Percentiles rank a stretch among this genome's conserved stretches.
These are phyloP conservation scores for Nothophytophthora sp. DNA, from an alignment of 352 stramenopile genomes.

Conservation along the genomic window DNA sequence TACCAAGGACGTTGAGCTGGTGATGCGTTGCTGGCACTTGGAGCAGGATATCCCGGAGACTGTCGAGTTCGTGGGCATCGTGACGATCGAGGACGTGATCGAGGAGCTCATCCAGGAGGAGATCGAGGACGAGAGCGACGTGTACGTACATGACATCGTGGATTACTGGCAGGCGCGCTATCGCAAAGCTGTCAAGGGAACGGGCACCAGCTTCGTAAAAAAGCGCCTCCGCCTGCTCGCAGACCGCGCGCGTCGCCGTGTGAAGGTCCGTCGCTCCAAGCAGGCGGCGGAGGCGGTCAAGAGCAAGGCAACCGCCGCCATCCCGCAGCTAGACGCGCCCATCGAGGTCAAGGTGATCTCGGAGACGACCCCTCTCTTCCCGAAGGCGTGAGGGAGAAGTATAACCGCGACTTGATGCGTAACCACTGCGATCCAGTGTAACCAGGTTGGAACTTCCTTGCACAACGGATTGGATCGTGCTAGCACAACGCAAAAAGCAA, in stretches of 20 bases:
- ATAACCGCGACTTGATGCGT: neutral
- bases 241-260: conserved; percentile 37
- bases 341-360: conserved; percentile 52
- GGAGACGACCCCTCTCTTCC: conserved; percentile 53
- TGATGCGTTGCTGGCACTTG: conserved; percentile 60
- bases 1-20: conserved; percentile 45
- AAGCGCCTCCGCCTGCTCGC: conserved; percentile 40
- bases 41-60: conserved; percentile 37
- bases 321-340: conserved; percentile 22
- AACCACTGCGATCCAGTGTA: too few relatives aligned
- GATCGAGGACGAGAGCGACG: conserved; percentile 91
- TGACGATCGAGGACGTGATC: conserved; percentile 94
- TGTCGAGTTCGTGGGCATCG: conserved; percentile 85
- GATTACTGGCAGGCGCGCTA: conserved; percentile 54
- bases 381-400: neutral
- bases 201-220: conserved; percentile 39
- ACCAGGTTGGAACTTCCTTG: too few relatives aligned
- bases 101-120: conserved; percentile 92
- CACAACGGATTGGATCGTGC: too few relatives aligned
- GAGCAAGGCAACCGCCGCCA: conserved; percentile 5
- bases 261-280: conserved; percentile 35
- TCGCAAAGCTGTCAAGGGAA: conserved; percentile 26
- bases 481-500: too few relatives aligned
- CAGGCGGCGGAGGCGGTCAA: conserved; percentile 21
- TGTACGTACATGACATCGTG: conserved; percentile 68